These are phyloP conservation scores for Westerdykella sp. DNA, from an alignment of 2,329 filamentous ascomycete species.

Conservation along the genomic window DNA sequence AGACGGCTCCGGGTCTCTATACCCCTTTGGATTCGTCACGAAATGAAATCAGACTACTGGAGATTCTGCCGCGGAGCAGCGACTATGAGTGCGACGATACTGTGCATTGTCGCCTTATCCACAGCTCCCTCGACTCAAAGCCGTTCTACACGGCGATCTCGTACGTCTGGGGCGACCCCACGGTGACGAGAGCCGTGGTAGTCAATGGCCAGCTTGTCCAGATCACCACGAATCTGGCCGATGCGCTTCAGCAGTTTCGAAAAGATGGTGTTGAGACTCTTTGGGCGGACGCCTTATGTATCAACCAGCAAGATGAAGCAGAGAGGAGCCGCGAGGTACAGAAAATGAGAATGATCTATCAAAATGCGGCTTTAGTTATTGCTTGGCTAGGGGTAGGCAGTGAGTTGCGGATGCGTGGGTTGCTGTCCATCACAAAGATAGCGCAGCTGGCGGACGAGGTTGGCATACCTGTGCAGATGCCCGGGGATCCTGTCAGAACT, in stretches of 20 bases:
- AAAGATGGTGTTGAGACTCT: neutral
- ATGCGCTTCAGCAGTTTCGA: neutral
- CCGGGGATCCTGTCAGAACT: too few species aligned
- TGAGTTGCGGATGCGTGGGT: too few species aligned
- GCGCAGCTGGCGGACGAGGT: too few species aligned
- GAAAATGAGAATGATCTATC: slow-evolving; percentile 2
- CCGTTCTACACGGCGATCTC: neutral
- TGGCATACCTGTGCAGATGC: too few species aligned
- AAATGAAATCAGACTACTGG: too few species aligned
- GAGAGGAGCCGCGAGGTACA: slow-evolving; percentile 3
- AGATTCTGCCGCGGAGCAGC: too few species aligned
- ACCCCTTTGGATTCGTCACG: too few species aligned
- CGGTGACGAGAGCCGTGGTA: neutral
- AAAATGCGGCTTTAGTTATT: neutral
- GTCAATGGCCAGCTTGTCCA: neutral
- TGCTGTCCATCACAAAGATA: too few species aligned
- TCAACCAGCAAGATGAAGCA: slow-evolving; percentile 2
- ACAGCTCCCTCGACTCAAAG: neutral
- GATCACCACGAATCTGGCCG: neutral
- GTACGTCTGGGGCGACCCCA: neutral
- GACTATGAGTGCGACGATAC: too few species aligned
- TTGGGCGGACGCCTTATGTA: neutral
- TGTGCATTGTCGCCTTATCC: too few species aligned
- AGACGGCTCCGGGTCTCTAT: too few species aligned
- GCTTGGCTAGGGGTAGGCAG: slow-evolving; percentile 9